These are phyloP conservation scores for Gautieria morchelliformis DNA, from an alignment of 768 basidiomycete genomes.

Conservation along the genomic window DNA sequence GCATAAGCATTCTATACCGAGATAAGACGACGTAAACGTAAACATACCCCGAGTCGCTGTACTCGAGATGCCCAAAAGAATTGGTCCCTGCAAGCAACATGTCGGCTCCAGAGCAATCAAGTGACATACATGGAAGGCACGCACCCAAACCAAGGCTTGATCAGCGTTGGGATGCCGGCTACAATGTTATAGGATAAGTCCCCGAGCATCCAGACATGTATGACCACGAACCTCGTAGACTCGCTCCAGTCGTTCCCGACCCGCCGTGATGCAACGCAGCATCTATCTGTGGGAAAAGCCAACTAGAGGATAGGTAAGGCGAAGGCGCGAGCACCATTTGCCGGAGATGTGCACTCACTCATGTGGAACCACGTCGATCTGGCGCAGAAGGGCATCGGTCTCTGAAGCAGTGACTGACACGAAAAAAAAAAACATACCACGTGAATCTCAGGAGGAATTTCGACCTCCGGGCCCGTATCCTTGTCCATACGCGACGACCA, in stretches of 20 bases:
- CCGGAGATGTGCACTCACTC: conserved; percentile 25
- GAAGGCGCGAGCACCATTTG: not conserved
- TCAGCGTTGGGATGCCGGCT: conserved; percentile 56
- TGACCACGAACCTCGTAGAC: conserved; percentile 31
- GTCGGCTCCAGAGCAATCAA: conserved; percentile 2
- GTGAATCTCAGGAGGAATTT: conserved; percentile 44
- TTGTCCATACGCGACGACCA: conserved; percentile 53
- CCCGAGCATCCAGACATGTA: not conserved
- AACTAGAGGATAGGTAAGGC: conserved; percentile 23
- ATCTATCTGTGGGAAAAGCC: conserved; percentile 51
- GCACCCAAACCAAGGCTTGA: conserved; percentile 60
- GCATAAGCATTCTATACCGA: not conserved
- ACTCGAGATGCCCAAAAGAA: conserved; percentile 60
- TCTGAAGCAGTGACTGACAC: no score
- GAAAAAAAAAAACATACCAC: conserved; percentile 19
- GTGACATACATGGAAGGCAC: conserved; percentile 1
- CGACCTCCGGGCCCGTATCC: conserved; percentile 24
- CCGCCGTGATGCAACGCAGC: conserved; percentile 62
- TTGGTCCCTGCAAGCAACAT: conserved; percentile 32
- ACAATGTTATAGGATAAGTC: not conserved
- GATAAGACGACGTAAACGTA: no score
- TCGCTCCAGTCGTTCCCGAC: conserved; percentile 63
- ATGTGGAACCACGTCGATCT: conserved; percentile 59
- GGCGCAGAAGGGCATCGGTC: conserved; percentile 9
- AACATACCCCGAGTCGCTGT: conserved; percentile 46